Percentiles rank a stretch among this genome's conserved stretches.
phyloP scores from a whole-genome alignment of 2,329 filamentous ascomycete genomes.

The Stagonosporopsis chrysanthemi region DNA sequence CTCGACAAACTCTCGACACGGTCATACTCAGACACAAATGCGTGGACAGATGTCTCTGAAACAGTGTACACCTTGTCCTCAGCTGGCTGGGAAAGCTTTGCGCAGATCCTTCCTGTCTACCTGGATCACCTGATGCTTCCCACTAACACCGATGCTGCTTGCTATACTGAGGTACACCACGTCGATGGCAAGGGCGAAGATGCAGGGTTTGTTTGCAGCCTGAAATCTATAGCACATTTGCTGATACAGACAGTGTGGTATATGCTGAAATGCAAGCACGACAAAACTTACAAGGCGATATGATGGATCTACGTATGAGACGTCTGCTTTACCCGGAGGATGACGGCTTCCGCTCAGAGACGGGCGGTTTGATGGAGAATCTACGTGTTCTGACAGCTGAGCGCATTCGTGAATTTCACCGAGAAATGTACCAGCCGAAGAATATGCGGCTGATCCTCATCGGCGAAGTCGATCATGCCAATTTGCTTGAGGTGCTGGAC shows the following conservation, averaged over 20 bases:
- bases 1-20: slow-evolving; percentile 92
- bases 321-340: slow-evolving; percentile 86
- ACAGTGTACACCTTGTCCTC: slow-evolving; percentile 96
- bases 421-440: slow-evolving; percentile 96
- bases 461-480: slow-evolving; percentile 85
- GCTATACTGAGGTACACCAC: slow-evolving; percentile 96
- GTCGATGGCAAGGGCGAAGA: slow-evolving; percentile 93
- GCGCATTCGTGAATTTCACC: slow-evolving; percentile 92
- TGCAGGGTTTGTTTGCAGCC: slow-evolving; percentile 62
- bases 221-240: background rate
- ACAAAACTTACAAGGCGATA: slow-evolving; percentile 81
- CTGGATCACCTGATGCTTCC: slow-evolving; percentile 92
- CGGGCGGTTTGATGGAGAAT: slow-evolving; percentile 95
- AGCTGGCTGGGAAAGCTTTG: slow-evolving; percentile 96
- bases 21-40: slow-evolving; percentile 93
- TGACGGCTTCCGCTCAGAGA: slow-evolving; percentile 94
- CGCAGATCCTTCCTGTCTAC: slow-evolving; percentile 91
- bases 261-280: slow-evolving; percentile 99
- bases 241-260: slow-evolving; percentile 68
- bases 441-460: slow-evolving; percentile 91
- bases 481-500: slow-evolving; percentile 82
- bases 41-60: slow-evolving; percentile 96
- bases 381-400: slow-evolving; percentile 85
- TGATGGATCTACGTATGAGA: slow-evolving; percentile 85
- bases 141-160: slow-evolving; percentile 89